A percentile compares a stretch with the other conserved stretches of the same genome.
Evolutionary conservation across 208 protist species (phyloP).

Genomic region (Crithidia mellificae): DNA sequence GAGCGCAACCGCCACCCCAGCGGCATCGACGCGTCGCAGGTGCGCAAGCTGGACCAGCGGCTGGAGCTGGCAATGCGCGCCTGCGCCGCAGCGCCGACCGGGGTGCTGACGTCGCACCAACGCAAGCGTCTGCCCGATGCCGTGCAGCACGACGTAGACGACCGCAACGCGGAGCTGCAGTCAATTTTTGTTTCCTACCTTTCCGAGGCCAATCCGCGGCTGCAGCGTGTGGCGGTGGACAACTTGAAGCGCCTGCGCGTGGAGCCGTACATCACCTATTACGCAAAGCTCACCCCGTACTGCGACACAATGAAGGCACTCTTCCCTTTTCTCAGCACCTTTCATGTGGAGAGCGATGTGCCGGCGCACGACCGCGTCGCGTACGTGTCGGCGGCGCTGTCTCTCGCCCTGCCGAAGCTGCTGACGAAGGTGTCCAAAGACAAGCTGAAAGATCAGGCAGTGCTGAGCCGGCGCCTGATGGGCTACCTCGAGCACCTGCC

Average conservation of each 20-base stretch:
- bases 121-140: constrained; percentile 24
- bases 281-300: constrained; percentile 74
- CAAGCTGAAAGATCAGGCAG: constrained; percentile 74
- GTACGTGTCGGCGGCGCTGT: constrained; percentile 74
- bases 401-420: constrained; percentile 80
- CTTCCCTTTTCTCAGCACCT: constrained; percentile 80
- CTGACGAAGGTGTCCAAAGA: constrained; percentile 70
- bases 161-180: constrained; percentile 50
- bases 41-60: constrained; percentile 72
- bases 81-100: constrained; percentile 48
- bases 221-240: constrained; percentile 79
- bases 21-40: constrained; percentile 39
- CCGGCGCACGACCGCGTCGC: constrained; percentile 47
- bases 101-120: constrained; percentile 37
- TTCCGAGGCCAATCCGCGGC: constrained; percentile 56
- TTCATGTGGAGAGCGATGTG: constrained; percentile 77
- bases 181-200: constrained; percentile 53
- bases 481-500: constrained; percentile 72
- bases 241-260: constrained; percentile 79
- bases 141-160: constrained; percentile 19
- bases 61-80: constrained; percentile 76
- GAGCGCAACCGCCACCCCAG: constrained; percentile 66
- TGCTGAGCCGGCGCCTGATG: constrained; percentile 81
- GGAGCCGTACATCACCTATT: constrained; percentile 60
- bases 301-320: constrained; percentile 76